Base-by-base conservation (phyloP, 257 asterid genomes). In the Solanum chiquidenum region DNA sequence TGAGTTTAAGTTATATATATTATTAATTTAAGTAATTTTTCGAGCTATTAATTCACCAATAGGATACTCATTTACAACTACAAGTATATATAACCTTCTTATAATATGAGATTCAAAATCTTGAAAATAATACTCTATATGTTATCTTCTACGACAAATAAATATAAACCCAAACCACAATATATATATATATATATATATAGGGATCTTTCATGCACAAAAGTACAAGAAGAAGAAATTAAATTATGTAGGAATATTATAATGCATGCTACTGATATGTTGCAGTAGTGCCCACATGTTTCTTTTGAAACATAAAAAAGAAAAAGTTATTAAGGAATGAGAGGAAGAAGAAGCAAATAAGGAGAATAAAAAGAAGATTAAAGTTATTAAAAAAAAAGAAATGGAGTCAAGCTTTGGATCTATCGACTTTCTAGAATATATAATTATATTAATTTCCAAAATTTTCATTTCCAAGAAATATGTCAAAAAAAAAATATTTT, bases 271-370 rank as follows among this genome's bases (percentile, higher is more conserved):
- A 86, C 87, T 46, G 76, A 80, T 49, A 21, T 86, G 92, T 91
- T 87, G 88, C 90, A 69, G 73, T 76, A 87, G 92, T 90, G 92
- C 93, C 94, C 93, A 92, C 94, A 92, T 92, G 94, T 92, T 89
- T 91, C 91, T 93, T 90, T 91, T 87, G 27, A 68, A 90, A 90
- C 93, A 93, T 91, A 91, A 90, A 79, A 89, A 83, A 86, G 64
- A 62, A 55, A 93, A 84, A 34, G 9, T 6, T 40, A 35, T 35
- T 16, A 31, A 35, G 52, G 83, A 74, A 74, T 21, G 49, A 73
- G 29, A 29, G 31, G 31, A 72, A 33, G 79, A 72, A 72, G 42
- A 34, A 73, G 46, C 14, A 52, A 55, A 73, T 12, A 73, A 34
- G 11, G 46, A 34, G 29, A 73, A 34, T 34, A 34, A 73, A 73